Conservation (phyloP, 495 filamentous ascomycete genomes). For the Daldinia decipiens region DNA sequence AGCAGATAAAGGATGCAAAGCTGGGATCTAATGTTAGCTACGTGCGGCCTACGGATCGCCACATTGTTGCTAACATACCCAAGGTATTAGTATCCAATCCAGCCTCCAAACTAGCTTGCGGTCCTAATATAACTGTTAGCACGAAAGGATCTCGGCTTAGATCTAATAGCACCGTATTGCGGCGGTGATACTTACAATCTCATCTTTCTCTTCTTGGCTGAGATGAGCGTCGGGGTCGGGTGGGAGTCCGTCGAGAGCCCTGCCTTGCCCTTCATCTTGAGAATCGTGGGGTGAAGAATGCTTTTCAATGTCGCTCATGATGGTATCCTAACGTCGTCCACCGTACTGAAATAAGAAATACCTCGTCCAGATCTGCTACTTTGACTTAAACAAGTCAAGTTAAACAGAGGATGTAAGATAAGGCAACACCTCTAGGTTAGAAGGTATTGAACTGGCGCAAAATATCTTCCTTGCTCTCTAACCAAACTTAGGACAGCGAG, state of each 20-base stretch:
- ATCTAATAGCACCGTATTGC: background rate
- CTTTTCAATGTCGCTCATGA: conserved; percentile 50
- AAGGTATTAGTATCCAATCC: conserved; percentile 78
- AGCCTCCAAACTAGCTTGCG: conserved; percentile 73
- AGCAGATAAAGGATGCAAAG: conserved; percentile 86
- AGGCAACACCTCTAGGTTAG: background rate
- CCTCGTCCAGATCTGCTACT: background rate
- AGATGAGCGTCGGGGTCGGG: conserved; percentile 74
- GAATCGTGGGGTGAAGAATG: conserved; percentile 47
- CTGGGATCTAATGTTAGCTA: conserved; percentile 44
- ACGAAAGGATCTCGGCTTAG: background rate
- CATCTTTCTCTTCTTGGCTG: conserved; percentile 71
- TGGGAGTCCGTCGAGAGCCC: conserved; percentile 37
- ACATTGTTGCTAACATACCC: conserved; percentile 55
- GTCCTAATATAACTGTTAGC: conserved; percentile 61
- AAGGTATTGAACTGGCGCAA: background rate
- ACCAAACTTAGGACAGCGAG: background rate
- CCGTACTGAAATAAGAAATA: background rate
- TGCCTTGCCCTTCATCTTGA: conserved; percentile 45
- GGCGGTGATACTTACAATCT: conserved; percentile 64
- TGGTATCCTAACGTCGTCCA: conserved; percentile 5
- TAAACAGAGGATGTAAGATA: background rate
- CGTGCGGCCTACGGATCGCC: background rate
- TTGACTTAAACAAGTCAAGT: background rate
- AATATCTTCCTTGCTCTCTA: background rate